Percentiles rank a stretch among this genome's conserved stretches.
phyloP scores from a whole-genome alignment of 169 alveolate species.

The Eimeria acervulina region DNA sequence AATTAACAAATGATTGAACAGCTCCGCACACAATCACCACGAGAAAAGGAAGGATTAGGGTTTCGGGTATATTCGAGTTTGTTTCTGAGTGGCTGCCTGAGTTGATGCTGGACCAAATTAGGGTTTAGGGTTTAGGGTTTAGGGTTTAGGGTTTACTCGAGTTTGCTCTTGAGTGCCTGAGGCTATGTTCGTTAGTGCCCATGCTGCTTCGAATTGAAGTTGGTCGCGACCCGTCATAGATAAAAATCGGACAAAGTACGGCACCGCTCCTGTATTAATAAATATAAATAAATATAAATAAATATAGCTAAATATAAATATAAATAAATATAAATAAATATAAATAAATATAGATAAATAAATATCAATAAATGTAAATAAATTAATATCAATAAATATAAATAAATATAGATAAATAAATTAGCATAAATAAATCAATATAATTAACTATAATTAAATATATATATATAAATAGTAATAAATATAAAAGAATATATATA shows the following conservation, averaged over 20 bases:
- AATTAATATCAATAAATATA: neutral
- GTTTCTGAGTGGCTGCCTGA: neutral
- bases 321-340: too few relatives aligned
- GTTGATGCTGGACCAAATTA: neutral
- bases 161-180: slow-evolving; percentile 98
- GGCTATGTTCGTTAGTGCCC: slow-evolving; percentile 97
- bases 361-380: too few relatives aligned
- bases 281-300: neutral
- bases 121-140: neutral
- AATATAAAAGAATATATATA: neutral
- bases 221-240: slow-evolving; percentile 94
- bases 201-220: slow-evolving; percentile 96
- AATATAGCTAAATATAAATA: too few relatives aligned
- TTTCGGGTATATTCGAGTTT: too few relatives aligned
- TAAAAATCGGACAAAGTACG: slow-evolving; percentile 94
- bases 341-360: too few relatives aligned
- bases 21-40: neutral
- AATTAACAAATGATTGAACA: too few relatives aligned
- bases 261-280: slow-evolving; percentile 96
- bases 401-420: neutral
- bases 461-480: neutral
- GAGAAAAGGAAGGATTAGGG: too few relatives aligned
- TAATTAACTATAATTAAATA: neutral
- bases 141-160: neutral
- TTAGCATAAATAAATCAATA: neutral